Percentiles rank a stretch among this genome's conserved stretches.
phyloP scores from a whole-genome alignment of 306 rosid species.

The Cucumis hystrix region DNA sequence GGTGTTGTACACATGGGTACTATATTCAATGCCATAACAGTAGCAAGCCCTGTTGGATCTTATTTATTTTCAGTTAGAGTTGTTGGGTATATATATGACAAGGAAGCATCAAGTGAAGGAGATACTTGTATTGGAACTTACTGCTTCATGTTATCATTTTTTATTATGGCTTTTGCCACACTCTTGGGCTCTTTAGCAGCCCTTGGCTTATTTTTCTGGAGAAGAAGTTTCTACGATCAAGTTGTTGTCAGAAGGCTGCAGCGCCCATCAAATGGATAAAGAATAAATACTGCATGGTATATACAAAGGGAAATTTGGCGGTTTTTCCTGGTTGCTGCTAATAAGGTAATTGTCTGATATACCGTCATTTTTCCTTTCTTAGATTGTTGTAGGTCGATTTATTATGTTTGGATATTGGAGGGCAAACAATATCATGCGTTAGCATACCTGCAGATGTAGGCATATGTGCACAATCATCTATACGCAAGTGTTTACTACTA shows the following conservation, averaged over 20 bases:
- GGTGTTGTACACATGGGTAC: conserved; percentile 82
- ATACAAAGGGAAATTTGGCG: background rate
- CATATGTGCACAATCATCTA: background rate
- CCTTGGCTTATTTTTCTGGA: conserved; percentile 43
- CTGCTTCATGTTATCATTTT: conserved; percentile 68
- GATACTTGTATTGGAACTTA: conserved; percentile 43
- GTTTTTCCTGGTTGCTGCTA: background rate
- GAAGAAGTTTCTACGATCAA: conserved; percentile 39
- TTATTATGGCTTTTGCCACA: conserved; percentile 54
- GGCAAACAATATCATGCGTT: background rate
- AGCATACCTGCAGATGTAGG: background rate
- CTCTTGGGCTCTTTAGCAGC: conserved; percentile 46
- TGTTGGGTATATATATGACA: conserved; percentile 69
- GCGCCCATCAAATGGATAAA: background rate
- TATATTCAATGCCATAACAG: conserved; percentile 66
- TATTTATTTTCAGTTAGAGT: conserved; percentile 62
- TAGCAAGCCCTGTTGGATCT: conserved; percentile 76
- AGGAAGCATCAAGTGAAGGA: conserved; percentile 30
- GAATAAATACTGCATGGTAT: background rate
- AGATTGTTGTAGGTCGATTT: background rate
- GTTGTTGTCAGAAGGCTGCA: conserved; percentile 2
- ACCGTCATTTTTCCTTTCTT: background rate
- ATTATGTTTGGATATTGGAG: background rate
- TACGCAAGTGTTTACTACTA: background rate
- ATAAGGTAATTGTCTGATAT: background rate